phyloP scores from a whole-genome alignment of 78 protist genomes.

The Chrysochromulina tobinii region DNA sequence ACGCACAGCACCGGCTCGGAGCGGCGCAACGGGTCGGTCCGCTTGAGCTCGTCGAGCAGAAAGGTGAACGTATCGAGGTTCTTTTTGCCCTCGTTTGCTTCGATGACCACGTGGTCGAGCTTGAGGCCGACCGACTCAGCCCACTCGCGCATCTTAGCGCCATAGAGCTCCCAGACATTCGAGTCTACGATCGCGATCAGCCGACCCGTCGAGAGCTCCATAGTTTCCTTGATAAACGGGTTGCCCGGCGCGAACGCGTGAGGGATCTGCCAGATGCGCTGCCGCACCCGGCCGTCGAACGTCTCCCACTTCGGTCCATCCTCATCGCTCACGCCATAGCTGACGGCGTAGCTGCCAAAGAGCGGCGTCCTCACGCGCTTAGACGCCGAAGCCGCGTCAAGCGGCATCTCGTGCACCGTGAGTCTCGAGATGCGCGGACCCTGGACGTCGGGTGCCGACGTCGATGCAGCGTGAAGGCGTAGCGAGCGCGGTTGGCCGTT shows the following conservation, averaged over 20 bases:
- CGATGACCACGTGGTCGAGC: background rate
- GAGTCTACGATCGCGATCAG: background rate
- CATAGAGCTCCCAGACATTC: background rate
- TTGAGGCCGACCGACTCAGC: background rate
- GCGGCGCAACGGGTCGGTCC: constrained; percentile 21
- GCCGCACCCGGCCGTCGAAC: constrained; percentile 16
- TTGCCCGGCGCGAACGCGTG: background rate
- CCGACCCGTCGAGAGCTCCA: background rate
- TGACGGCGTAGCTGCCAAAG: background rate
- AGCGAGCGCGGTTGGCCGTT: background rate
- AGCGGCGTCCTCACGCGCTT: background rate
- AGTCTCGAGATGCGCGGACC: background rate
- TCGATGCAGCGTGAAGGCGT: background rate
- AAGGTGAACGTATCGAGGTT: background rate
- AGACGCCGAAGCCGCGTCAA: background rate
- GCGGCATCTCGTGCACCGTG: background rate
- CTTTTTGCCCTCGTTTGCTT: background rate
- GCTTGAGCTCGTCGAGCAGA: constrained; percentile 16
- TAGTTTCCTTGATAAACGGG: background rate
- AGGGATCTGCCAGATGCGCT: background rate
- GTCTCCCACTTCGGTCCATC: constrained; percentile 4
- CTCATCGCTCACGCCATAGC: background rate
- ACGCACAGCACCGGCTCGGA: constrained; percentile 22
- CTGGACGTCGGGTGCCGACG: background rate
- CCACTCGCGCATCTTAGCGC: background rate